Evolutionary conservation across 768 basidiomycete genomes (phyloP), one percentile per base, ranked within the genome.

Genomic region (Artomyces pyxidatus): DNA sequence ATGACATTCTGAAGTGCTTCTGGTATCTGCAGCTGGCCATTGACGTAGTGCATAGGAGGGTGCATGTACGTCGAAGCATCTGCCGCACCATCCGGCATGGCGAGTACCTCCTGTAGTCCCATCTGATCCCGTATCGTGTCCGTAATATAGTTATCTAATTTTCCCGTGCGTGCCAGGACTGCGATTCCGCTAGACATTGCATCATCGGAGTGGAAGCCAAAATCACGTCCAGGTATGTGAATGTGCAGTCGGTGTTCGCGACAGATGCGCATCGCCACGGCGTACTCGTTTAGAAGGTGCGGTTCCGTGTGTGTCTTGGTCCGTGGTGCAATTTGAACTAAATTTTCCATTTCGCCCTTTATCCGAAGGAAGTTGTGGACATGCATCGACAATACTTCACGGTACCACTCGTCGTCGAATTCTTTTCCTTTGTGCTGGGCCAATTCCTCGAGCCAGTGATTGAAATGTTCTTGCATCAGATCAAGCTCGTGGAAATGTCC

Each of bases 391-490:
- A 61, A 51, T 11, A 61, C 47, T 16, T 61, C 38, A 12, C 65
- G 62, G 17, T 67, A 56, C 47, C 62, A 65, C 6, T 49, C n/a
- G 17, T 53, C 52, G 8, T 59, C 66, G 55, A 63, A 68, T 4
- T 63, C 61, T 16, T 47, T 41, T 12, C 50, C 32, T 14, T 45
- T 45, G 19, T 48, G 46, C 43, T 55, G 42, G 6, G 47, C 52
- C 6, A 49, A 23, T 10, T 48, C 47, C 27, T 67, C 62, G 14
- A 68, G 58, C 17, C 62, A 54, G 8, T 57, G 53, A 41, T 69
- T 67, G 43, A 66, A 59, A 35, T 63, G 61, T 45, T 69, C 68
- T 46, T 70, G 67, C 26, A 64, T 57, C 16, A 58, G 35, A 28
- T 58, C 51, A 17, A 29, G 26, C 38, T 58, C 57, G 10, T 23